A percentile compares a stretch with the other conserved stretches of the same genome.
phyloP scores from a whole-genome alignment of 257 asterid genomes.

The Marsdenia floribunda region DNA sequence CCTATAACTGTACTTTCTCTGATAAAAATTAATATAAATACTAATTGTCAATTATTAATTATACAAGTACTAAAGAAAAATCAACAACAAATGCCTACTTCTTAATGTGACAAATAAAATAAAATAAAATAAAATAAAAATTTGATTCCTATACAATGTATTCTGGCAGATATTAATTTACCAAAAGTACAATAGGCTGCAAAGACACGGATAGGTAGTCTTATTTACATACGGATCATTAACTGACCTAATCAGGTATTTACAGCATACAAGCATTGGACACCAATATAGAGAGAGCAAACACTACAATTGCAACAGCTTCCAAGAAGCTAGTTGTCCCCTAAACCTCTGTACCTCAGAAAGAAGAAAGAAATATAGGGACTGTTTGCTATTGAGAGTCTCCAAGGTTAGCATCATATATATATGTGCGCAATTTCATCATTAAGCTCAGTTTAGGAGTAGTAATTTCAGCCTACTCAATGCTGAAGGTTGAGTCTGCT shows the following conservation, averaged over 20 bases:
- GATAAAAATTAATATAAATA: too few relatives aligned
- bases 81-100: too few relatives aligned
- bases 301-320: background rate
- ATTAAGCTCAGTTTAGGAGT: background rate
- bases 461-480: background rate
- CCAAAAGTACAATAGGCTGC: background rate
- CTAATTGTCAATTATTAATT: too few relatives aligned
- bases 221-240: background rate
- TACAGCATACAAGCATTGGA: background rate
- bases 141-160: too few relatives aligned
- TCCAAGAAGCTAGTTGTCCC: background rate
- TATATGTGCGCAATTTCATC: background rate
- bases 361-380: background rate
- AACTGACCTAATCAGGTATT: background rate
- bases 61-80: too few relatives aligned
- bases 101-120: too few relatives aligned
- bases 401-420: background rate
- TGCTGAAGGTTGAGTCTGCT: constrained; percentile 13
- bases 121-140: too few relatives aligned
- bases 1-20: too few relatives aligned
- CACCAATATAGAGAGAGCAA: background rate
- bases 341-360: background rate
- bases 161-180: too few relatives aligned
- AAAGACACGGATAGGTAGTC: background rate
- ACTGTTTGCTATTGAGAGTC: background rate